These are phyloP conservation scores for Raffaelea ambrosiae DNA, from an alignment of 2,329 filamentous ascomycete genomes.

Conservation along the genomic window DNA sequence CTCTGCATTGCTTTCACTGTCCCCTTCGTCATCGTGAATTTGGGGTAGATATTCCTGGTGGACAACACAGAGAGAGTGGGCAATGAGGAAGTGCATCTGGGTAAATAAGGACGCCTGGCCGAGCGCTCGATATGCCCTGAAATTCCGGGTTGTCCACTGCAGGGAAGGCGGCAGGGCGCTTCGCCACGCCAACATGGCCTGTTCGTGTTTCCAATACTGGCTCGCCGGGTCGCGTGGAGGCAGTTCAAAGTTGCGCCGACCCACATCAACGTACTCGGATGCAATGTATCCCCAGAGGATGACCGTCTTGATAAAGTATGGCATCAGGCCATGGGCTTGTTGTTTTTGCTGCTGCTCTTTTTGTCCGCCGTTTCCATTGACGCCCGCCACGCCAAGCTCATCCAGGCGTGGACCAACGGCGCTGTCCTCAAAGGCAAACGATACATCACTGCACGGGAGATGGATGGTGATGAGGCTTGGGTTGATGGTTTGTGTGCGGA, in stretches of 20 bases:
- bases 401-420: neutral
- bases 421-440: neutral
- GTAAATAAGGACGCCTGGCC: neutral
- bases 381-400: neutral
- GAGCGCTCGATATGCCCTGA: neutral
- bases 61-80: constrained; percentile 3
- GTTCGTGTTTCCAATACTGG: neutral
- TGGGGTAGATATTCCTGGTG: constrained; percentile 8
- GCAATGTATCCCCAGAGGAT: neutral
- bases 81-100: constrained; percentile 4
- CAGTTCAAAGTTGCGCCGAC: neutral
- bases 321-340: too few species aligned
- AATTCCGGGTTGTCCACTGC: neutral
- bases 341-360: too few species aligned
- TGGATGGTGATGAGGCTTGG: neutral
- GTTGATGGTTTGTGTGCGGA: neutral
- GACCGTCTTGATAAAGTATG: neutral
- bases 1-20: neutral
- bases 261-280: neutral
- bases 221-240: neutral
- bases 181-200: neutral
- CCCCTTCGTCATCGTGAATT: neutral
- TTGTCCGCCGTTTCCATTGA: too few species aligned
- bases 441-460: neutral
- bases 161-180: neutral